Evolutionary conservation across 2,329 filamentous ascomycete species (phyloP).

Genomic region (Pleomassaria siparia): DNA sequence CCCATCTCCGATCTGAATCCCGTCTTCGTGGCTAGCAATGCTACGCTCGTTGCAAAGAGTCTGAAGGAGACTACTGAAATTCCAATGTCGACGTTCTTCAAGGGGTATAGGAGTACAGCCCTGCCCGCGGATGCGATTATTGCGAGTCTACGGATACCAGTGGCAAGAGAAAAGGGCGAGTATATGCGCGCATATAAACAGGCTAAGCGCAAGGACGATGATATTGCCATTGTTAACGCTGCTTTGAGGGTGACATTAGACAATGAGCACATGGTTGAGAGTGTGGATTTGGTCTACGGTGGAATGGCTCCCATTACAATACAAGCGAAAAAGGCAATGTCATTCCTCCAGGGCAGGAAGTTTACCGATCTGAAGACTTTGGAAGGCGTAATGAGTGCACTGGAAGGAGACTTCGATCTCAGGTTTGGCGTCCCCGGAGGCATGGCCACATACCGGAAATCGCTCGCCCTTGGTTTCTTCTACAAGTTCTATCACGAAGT

Average conservation of each 20-base stretch:
- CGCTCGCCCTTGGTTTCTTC: conserved; percentile 89
- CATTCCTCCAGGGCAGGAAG: conserved; percentile 73
- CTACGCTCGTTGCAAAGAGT: conserved; percentile 78
- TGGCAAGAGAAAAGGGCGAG: conserved; percentile 73
- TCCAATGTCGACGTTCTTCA: conserved; percentile 92
- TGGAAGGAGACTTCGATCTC: conserved; percentile 89
- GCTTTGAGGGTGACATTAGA: conserved; percentile 75
- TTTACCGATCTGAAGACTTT: conserved; percentile 80
- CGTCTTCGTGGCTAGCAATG: conserved; percentile 84
- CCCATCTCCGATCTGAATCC: conserved; percentile 97
- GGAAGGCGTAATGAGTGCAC: conserved; percentile 83
- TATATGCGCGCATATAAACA: conserved; percentile 93
- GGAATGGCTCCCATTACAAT: conserved; percentile 93
- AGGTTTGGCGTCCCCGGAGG: conserved; percentile 90
- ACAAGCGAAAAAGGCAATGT: conserved; percentile 76
- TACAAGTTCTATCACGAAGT: conserved; percentile 96
- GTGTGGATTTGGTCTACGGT: conserved; percentile 82
- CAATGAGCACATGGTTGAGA: conserved; percentile 68
- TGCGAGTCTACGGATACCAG: conserved; percentile 80
- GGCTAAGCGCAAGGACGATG: conserved; percentile 94
- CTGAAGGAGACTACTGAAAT: conserved; percentile 73
- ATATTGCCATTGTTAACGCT: conserved; percentile 95
- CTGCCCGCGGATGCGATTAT: conserved; percentile 81
- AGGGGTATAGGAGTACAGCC: conserved; percentile 83
- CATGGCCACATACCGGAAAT: conserved; percentile 95